A percentile compares a stretch with the other conserved stretches of the same genome.
Evolutionary conservation across 2,329 filamentous ascomycete genomes (phyloP).

Genomic region (Colletotrichum costaricense): DNA sequence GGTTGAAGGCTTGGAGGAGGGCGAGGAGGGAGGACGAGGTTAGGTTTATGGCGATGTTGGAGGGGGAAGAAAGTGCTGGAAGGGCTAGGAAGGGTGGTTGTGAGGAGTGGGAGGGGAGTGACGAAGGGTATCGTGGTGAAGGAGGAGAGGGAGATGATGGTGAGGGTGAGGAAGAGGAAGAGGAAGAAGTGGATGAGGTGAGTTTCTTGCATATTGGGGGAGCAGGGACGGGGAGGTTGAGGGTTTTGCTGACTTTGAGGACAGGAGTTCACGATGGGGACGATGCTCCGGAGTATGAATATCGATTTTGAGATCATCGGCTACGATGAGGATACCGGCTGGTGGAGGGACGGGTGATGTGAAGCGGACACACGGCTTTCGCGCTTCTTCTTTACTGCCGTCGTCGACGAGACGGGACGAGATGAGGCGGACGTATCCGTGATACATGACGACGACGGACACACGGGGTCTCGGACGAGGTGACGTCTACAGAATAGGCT

Average conservation of each 20-base stretch:
- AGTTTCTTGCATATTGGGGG: background rate
- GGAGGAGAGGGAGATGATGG: background rate
- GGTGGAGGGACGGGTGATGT: conserved; percentile 34
- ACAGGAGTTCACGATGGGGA: conserved; percentile 36
- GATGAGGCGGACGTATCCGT: background rate
- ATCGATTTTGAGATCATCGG: conserved; percentile 36
- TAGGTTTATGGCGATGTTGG: conserved; percentile 47
- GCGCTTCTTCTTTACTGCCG: background rate
- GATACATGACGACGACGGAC: background rate
- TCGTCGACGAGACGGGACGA: background rate
- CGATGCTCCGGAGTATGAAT: conserved; percentile 36
- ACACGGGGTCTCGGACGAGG: background rate
- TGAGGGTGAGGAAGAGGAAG: background rate
- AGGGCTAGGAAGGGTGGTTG: background rate
- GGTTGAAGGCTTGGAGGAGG: conserved; percentile 23
- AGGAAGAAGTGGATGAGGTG: conserved; percentile 8
- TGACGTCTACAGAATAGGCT: background rate
- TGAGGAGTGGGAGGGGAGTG: background rate
- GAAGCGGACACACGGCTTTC: background rate
- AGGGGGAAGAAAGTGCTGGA: conserved; percentile 43
- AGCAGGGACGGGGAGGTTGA: background rate
- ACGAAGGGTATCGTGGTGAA: background rate
- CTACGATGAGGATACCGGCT: conserved; percentile 35
- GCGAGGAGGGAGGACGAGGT: conserved; percentile 37
- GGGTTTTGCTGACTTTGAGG: conserved; percentile 1